Evolutionary conservation across 371 early-diverging fungal species (phyloP).

Genomic region (Mortierella sp.): DNA sequence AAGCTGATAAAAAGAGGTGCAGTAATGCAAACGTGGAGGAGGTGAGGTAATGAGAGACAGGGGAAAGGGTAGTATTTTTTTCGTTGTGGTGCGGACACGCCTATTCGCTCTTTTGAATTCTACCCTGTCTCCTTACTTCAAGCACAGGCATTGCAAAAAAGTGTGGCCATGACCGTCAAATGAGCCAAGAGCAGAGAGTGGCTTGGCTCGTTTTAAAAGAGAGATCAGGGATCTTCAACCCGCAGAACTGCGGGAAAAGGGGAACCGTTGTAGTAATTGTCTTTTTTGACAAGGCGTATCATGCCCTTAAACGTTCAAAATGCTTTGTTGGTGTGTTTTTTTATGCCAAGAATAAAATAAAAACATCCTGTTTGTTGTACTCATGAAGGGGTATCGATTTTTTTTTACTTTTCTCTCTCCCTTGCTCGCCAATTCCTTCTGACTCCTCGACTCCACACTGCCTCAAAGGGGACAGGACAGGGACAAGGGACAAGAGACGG

Average conservation of each 20-base stretch:
- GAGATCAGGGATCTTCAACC: not conserved
- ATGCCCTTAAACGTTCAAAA: not conserved
- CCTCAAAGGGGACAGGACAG: too few relatives aligned
- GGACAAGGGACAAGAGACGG: too few relatives aligned
- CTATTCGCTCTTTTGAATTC: not conserved
- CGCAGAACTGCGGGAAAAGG: slow-evolving; percentile 6
- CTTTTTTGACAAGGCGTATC: not conserved
- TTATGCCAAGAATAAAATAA: slow-evolving; percentile 6
- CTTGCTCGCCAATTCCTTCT: too few relatives aligned
- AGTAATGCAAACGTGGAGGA: not conserved
- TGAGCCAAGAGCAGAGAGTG: not conserved
- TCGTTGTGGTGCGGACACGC: not conserved
- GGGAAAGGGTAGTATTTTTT: not conserved
- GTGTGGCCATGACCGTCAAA: not conserved
- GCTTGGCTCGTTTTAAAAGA: not conserved
- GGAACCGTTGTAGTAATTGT: not conserved
- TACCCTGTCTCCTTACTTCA: too few relatives aligned
- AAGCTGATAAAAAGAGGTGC: not conserved
- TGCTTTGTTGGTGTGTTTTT: not conserved
- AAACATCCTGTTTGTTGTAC: not conserved
- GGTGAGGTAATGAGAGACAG: not conserved
- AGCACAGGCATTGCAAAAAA: not conserved
- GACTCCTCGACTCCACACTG: too few relatives aligned
- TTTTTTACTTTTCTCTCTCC: too few relatives aligned
- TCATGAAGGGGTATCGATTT: not conserved